Evolutionary conservation across 108 stramenopile species (phyloP).

Genomic region (Epithemia pelagica): DNA sequence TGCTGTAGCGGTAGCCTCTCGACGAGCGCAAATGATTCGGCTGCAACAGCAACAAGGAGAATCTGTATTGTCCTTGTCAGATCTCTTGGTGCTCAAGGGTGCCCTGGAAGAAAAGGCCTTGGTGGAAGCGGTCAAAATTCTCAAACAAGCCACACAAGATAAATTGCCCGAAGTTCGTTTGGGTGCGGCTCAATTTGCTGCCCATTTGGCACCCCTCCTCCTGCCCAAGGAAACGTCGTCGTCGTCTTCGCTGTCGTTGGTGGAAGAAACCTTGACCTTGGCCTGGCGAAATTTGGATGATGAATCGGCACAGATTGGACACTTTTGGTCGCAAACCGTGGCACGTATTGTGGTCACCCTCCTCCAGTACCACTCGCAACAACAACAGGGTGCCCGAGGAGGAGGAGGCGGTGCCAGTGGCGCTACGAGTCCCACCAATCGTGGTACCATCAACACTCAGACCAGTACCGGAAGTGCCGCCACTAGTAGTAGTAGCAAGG

Average conservation of each 20-base stretch:
- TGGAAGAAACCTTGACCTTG: conserved; percentile 59
- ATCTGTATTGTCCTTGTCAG: background rate
- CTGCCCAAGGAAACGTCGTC: conserved; percentile 27
- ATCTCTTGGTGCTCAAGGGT: conserved; percentile 41
- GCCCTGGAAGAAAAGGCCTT: conserved; percentile 67
- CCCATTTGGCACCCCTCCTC: conserved; percentile 53
- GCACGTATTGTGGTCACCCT: conserved; percentile 67
- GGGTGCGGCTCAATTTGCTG: conserved; percentile 48
- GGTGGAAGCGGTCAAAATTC: conserved; percentile 54
- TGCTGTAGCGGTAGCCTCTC: conserved; percentile 53
- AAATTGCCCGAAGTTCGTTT: conserved; percentile 73
- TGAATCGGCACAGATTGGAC: conserved; percentile 55
- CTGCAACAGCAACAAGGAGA: conserved; percentile 3
- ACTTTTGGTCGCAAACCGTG: conserved; percentile 59
- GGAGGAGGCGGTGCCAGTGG: background rate
- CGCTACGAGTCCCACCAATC: background rate
- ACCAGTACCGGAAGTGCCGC: background rate
- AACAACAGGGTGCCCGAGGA: conserved; percentile 13
- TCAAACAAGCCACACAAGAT: conserved; percentile 53
- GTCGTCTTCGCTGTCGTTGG: conserved; percentile 16
- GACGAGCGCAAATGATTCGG: conserved; percentile 18
- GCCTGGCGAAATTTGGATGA: conserved; percentile 76
- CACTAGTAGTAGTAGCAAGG: background rate
- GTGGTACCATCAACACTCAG: no score
- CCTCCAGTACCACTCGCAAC: conserved; percentile 40